These are phyloP conservation scores for Monosporascus sp. DNA, from an alignment of 2,329 filamentous ascomycete species.

Conservation along the genomic window DNA sequence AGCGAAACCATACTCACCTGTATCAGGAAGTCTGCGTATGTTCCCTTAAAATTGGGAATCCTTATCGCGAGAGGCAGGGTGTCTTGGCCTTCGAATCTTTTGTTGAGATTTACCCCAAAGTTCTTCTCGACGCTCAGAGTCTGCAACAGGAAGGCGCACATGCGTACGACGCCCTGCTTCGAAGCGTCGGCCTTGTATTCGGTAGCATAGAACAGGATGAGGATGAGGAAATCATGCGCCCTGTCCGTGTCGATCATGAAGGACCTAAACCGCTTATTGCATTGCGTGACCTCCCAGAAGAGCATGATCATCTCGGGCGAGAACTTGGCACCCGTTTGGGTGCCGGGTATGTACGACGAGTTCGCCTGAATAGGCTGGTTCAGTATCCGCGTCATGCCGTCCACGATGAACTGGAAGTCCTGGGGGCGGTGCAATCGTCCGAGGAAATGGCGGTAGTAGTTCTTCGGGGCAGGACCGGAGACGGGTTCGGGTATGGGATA, in stretches of 20 bases:
- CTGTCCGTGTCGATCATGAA: conserved; percentile 96
- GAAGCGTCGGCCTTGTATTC: conserved; percentile 81
- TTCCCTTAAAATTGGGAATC: conserved; percentile 77
- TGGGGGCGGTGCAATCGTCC: conserved; percentile 86
- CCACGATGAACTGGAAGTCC: conserved; percentile 95
- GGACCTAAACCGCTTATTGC: conserved; percentile 93
- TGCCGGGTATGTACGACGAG: conserved; percentile 79
- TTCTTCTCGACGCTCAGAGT: conserved; percentile 89
- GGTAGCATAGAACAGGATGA: conserved; percentile 87
- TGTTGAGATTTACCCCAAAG: conserved; percentile 87
- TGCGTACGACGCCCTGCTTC: conserved; percentile 87
- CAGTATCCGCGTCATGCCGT: conserved; percentile 87
- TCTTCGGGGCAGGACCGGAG: conserved; percentile 64
- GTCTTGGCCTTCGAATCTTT: conserved; percentile 81
- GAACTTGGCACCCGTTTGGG: conserved; percentile 74
- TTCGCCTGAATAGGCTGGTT: conserved; percentile 90
- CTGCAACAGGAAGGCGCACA: conserved; percentile 96
- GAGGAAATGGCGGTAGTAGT: conserved; percentile 89
- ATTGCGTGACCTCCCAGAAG: conserved; percentile 95
- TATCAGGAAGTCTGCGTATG: conserved; percentile 90
- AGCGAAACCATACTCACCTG: conserved; percentile 52
- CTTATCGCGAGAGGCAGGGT: conserved; percentile 77
- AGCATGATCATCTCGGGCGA: conserved; percentile 94
- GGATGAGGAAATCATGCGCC: conserved; percentile 85
- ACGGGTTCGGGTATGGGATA: conserved; percentile 81